Evolutionary conservation across 768 basidiomycete species (phyloP).

Genomic region (Hygrophoropsis aurantiaca): DNA sequence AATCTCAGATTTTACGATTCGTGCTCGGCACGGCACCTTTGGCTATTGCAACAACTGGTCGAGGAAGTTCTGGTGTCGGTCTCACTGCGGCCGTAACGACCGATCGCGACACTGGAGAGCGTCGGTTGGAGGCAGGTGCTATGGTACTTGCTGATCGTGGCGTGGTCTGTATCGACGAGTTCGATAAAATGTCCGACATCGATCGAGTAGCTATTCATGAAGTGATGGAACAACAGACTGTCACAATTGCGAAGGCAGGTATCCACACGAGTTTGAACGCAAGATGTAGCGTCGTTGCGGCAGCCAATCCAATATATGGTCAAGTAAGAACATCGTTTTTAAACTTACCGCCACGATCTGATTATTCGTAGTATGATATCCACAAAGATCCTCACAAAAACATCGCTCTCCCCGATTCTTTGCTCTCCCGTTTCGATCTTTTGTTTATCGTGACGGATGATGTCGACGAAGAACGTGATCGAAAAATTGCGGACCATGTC

Average conservation of each 20-base stretch:
- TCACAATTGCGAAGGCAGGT: slow-evolving; percentile 98
- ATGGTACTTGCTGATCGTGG: slow-evolving; percentile 99
- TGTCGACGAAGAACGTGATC: slow-evolving; percentile 91
- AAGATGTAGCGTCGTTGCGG: slow-evolving; percentile 95
- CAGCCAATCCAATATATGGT: slow-evolving; percentile 98
- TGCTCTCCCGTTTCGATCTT: slow-evolving; percentile 97
- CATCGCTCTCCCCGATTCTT: slow-evolving; percentile 95
- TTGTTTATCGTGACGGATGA: slow-evolving; percentile 98
- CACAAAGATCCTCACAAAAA: slow-evolving; percentile 99
- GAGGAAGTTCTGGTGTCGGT: slow-evolving; percentile 98
- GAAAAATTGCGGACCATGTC: slow-evolving; percentile 95
- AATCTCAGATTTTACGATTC: slow-evolving; percentile 94
- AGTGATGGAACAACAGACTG: slow-evolving; percentile 99
- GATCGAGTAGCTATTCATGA: slow-evolving; percentile 99
- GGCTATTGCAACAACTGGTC: slow-evolving; percentile 96
- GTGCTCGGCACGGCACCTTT: slow-evolving; percentile 94
- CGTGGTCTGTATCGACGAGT: slow-evolving; percentile 99
- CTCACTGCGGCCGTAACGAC: slow-evolving; percentile 97
- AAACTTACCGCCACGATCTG: slow-evolving; percentile 11
- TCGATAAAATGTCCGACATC: slow-evolving; percentile 99
- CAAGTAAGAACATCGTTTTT: slow-evolving; percentile 55
- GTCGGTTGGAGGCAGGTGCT: slow-evolving; percentile 95
- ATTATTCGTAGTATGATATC: slow-evolving; percentile 81
- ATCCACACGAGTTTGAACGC: slow-evolving; percentile 99
- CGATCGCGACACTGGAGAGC: slow-evolving; percentile 96